Percentiles rank a stretch among this genome's conserved stretches.
These are phyloP conservation scores for Aspergillus cavernicola DNA, from an alignment of 495 filamentous ascomycete genomes.

Conservation along the genomic window DNA sequence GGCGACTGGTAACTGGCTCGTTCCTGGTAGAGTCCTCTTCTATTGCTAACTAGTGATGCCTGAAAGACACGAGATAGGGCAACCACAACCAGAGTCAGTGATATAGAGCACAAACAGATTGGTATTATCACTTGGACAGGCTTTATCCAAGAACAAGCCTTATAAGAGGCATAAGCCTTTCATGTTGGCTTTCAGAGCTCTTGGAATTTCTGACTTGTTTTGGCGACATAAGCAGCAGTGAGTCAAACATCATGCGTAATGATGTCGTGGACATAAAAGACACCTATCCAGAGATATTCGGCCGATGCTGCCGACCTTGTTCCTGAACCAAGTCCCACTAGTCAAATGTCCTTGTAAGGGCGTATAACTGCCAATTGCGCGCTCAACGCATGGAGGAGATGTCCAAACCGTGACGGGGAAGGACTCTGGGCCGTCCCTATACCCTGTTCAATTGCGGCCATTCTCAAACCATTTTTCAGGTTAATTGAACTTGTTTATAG, in stretches of 20 bases:
- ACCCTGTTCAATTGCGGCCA: too few relatives aligned
- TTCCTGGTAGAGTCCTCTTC: too few relatives aligned
- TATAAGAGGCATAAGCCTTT: neutral
- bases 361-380: too few relatives aligned
- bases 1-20: too few relatives aligned
- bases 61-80: neutral
- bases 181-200: neutral
- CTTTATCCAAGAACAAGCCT: neutral
- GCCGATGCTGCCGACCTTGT: neutral
- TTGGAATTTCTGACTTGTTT: neutral
- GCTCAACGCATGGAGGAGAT: too few relatives aligned
- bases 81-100: neutral
- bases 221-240: constrained; percentile 6
- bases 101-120: neutral
- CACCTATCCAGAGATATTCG: neutral
- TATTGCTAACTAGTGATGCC: neutral
- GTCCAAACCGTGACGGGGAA: too few relatives aligned
- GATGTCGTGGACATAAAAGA: constrained; percentile 13
- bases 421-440: too few relatives aligned
- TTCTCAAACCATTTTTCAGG: too few relatives aligned
- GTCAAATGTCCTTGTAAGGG: too few relatives aligned
- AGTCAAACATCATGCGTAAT: neutral
- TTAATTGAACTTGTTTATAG: too few relatives aligned
- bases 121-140: neutral
- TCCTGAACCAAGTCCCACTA: too few relatives aligned